phyloP scores from a whole-genome alignment of 2,329 filamentous ascomycete species.

The Fusarium sulawesiense region DNA sequence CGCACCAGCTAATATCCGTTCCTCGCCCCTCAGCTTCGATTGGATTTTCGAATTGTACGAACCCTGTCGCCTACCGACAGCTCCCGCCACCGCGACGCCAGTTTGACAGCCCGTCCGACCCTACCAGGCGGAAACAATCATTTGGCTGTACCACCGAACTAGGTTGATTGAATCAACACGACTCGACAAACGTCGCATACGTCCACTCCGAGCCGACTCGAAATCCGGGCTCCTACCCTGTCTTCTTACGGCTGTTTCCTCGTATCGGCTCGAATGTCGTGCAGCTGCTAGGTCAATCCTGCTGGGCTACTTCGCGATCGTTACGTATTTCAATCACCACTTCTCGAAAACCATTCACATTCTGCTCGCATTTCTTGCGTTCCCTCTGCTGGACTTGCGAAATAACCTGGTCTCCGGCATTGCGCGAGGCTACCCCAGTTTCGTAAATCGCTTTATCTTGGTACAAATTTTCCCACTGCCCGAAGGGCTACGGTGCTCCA shows the following conservation, averaged over 20 bases:
- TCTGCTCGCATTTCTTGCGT: conserved; percentile 2
- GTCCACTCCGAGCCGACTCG: conserved; percentile 2
- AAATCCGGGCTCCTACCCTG: neutral
- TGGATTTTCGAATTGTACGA: conserved; percentile 35
- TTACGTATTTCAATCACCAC: conserved; percentile 16
- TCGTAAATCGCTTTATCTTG: conserved; percentile 32
- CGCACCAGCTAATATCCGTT: conserved; percentile 27
- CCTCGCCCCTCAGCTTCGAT: conserved; percentile 34
- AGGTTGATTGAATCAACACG: conserved; percentile 19
- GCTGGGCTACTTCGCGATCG: conserved; percentile 25
- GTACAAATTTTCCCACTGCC: conserved; percentile 40
- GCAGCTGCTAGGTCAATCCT: conserved; percentile 31
- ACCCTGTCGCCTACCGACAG: conserved; percentile 37
- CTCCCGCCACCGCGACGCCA: conserved; percentile 36
- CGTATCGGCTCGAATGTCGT: conserved; percentile 28
- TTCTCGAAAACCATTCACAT: neutral
- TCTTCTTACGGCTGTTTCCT: neutral
- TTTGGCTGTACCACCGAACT: conserved; percentile 30
- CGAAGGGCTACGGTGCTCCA: conserved; percentile 66
- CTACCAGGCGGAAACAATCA: conserved; percentile 34
- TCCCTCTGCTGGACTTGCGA: conserved; percentile 1
- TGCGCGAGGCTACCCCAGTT: conserved; percentile 27
- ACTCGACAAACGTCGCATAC: conserved; percentile 26
- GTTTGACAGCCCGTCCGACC: conserved; percentile 36
- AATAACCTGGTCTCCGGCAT: conserved; percentile 32